Conservation (phyloP, 331 rosid genomes). For the Stylosanthes scabra region DNA sequence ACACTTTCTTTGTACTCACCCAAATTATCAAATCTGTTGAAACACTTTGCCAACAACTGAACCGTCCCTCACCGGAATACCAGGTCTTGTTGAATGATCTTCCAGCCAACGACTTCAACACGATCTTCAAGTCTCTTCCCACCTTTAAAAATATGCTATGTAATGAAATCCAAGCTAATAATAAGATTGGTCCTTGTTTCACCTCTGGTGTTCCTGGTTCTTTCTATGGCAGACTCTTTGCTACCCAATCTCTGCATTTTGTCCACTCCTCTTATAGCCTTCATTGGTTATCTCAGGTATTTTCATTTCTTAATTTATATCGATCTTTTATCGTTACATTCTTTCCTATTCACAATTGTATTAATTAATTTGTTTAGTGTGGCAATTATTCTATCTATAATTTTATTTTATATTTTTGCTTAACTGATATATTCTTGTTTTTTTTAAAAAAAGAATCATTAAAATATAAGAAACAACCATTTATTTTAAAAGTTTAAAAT, state of each 20-base stretch:
- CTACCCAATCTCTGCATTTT: constrained; percentile 48
- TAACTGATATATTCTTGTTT: no score
- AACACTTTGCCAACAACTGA: constrained; percentile 30
- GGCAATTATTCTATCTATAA: no score
- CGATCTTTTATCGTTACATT: no score
- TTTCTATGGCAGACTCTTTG: constrained; percentile 67
- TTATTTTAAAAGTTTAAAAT: no score
- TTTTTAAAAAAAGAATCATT: no score
- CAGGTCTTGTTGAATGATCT: constrained; percentile 65
- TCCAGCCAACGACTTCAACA: constrained; percentile 66
- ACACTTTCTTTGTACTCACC: constrained; percentile 55
- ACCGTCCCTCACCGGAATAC: constrained; percentile 46
- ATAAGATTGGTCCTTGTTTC: constrained; percentile 50
- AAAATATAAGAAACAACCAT: no score
- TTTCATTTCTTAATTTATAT: no score
- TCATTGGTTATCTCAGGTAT: constrained; percentile 47
- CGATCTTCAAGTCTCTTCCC: constrained; percentile 50
- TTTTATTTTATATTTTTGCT: no score
- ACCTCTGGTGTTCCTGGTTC: constrained; percentile 69
- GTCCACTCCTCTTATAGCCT: constrained; percentile 64
- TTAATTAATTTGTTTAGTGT: no score
- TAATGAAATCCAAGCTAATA: constrained; percentile 25
- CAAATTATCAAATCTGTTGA: constrained; percentile 52
- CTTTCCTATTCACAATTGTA: no score
- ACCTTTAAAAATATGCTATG: constrained; percentile 41